Base-by-base conservation (phyloP, 352 stramenopile species). In the Blastocystis sp. region DNA sequence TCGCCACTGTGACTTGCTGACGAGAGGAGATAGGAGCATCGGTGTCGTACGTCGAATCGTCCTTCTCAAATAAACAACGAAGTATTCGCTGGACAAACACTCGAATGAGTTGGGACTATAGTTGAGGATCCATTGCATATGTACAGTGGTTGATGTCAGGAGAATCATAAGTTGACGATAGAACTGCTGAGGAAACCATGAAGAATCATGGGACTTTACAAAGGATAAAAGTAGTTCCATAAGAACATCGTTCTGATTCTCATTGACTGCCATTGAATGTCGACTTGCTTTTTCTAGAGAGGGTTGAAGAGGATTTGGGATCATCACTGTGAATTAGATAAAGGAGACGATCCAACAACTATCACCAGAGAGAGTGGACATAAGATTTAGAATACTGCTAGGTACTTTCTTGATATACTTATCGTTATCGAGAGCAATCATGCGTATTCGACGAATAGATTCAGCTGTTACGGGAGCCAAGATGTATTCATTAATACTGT, bases 191-290 rank as follows among this genome's bases (percentile, higher is more conserved):
- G 69, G 37, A 39, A 80, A 59, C 42, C 69, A 80, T 21, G 35
- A 14, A 14, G 69, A 19, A n/a, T 59, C 42, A 39, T 80, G 69
- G 11, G 39, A 14, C 42, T 80, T 80, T 32, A 80, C 69, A 39
- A 43, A 80, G 21, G 69, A 59, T 49, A 80, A 52, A 21, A 80
- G 51, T 21, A 80, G 27, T 24, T 80, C 69, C 69, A 80, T 58
- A 7, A 80, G 39, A 16, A 63, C 43, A 29, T 63, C 51, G 39
- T 63, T 80, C 43, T 59, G 39, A 4, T n/a, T 32, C 19, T 52
- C 29, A 21, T 24, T 27, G 19, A 59, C 32, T 27, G 35, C 7
- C 5, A 61, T 19, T 7, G 11, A 32, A 61, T n/a, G 35, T 14
- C 49, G 4, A 46, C 14, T 27, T 37, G 9, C 19, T 6, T 21